Evolutionary conservation across 805 yeast genomes (phyloP), one percentile per base, ranked within the genome.

Genomic region (Myxozyma mucilagina): DNA sequence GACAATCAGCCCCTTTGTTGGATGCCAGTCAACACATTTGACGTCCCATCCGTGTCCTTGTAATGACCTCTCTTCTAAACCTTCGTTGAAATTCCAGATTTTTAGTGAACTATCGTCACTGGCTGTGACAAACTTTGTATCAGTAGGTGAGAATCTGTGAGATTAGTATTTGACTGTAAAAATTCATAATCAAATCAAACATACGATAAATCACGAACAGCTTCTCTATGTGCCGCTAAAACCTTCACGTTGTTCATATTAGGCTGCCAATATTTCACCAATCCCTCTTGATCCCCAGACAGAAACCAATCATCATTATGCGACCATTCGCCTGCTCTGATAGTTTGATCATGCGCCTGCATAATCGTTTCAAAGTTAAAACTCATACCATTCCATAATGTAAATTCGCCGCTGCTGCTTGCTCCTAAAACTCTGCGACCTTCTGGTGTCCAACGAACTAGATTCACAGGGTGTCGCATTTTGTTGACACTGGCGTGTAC

Each of bases 21-120:
- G 89, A 74, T 94, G 99, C 99, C 99, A 94, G 74, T 94, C 98
- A 56, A 96, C 89, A 57, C 92, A 85, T 72, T 94, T 94, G 24
- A 94, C 97, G 75, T 94, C 99, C 99, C 99, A 94, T 73, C 96
- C 97, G 75, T 94, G 99, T 1, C 98, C 98, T 29, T 85, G 81
- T 57, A 94, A 78, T 0, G 84, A 79, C 51, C 89, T 76, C 71
- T 94, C 99, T 68, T 90, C 94, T 60, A 82, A 78, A 41, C 94
- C 94, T 70, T 87, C 89, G 71, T 89, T 87, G 75, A 94, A 94
- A 75, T 92, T 90, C 97, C 98, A 94, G 42, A 94, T 86, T 72
- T 94, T 96, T 63, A 93, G 78, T 5, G 87, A 82, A 54, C 90
- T 87, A 74, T 94, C 99, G 75, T 94, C 99, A 18, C 96, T 88